phyloP scores from a whole-genome alignment of 306 rosid species.

The Medicago lupulina region DNA sequence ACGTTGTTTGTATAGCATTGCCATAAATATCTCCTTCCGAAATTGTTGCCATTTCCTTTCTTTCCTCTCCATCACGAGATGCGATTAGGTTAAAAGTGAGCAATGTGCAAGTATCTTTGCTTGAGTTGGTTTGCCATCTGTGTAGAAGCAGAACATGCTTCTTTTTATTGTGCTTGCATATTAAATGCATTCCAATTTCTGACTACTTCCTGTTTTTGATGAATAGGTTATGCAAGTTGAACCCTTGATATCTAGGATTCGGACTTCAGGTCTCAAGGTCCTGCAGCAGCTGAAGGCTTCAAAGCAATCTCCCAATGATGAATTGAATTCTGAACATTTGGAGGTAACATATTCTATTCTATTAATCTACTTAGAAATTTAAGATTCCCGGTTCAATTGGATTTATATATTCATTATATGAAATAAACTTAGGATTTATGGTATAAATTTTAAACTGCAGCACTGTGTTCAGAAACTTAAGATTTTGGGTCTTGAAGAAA shows the following conservation, averaged over 20 bases:
- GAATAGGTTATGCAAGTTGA: slow-evolving; percentile 77
- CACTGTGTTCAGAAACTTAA: slow-evolving; percentile 70
- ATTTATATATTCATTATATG: slow-evolving; percentile 30
- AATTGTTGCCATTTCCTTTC: slow-evolving; percentile 11
- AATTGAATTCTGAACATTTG: slow-evolving; percentile 60
- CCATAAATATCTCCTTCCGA: slow-evolving; percentile 13
- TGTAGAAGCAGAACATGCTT: slow-evolving; percentile 31
- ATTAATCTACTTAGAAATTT: slow-evolving; percentile 11
- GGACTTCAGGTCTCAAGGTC: slow-evolving; percentile 56
- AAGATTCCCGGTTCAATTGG: slow-evolving; percentile 16
- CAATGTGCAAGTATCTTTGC: slow-evolving; percentile 8
- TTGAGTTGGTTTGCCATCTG: slow-evolving; percentile 26
- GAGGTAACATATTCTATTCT: slow-evolving; percentile 60
- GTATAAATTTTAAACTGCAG: slow-evolving; percentile 59
- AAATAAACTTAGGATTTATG: slow-evolving; percentile 37
- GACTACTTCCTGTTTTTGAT: slow-evolving; percentile 47
- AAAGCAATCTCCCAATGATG: slow-evolving; percentile 57
- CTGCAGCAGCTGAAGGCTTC: slow-evolving; percentile 69
- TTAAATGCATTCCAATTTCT: slow-evolving; percentile 26
- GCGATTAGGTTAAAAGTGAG: slow-evolving; percentile 15
- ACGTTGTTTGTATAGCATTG: slow-evolving; percentile 26
- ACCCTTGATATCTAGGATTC: slow-evolving; percentile 62
- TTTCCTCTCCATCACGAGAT: slow-evolving; percentile 14
- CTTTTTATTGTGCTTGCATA: slow-evolving; percentile 27
- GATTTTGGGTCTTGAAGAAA: slow-evolving; percentile 68